These are phyloP conservation scores for Boletus rubropictus DNA, from an alignment of 768 basidiomycete genomes.

Conservation along the genomic window DNA sequence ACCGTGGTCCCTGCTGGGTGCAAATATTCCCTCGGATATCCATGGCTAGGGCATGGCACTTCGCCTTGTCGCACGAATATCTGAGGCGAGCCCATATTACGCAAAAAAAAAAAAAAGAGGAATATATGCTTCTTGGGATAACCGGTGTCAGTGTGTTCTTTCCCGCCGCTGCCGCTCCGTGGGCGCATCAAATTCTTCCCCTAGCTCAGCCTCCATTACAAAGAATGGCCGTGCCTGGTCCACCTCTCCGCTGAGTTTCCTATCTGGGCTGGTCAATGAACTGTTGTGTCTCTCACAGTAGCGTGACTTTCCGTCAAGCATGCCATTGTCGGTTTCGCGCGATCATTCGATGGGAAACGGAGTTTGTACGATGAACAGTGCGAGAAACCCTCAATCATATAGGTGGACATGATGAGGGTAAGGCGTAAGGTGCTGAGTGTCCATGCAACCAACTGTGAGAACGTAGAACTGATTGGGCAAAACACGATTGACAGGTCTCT, in stretches of 20 bases:
- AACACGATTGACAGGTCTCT: not conserved
- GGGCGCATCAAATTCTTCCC: constrained; percentile 19
- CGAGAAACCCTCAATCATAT: constrained; percentile 1
- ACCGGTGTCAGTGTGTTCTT: not conserved
- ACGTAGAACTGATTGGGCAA: constrained; percentile 3
- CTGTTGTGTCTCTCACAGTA: not conserved
- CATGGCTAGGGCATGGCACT: constrained; percentile 1
- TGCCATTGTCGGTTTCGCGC: too few species aligned
- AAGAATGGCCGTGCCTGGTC: constrained; percentile 16
- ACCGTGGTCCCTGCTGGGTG: constrained; percentile 7
- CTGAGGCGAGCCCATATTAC: not conserved
- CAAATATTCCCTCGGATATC: constrained; percentile 16
- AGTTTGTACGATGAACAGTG: constrained; percentile 3
- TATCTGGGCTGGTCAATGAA: not conserved
- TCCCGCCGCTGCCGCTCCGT: not conserved
- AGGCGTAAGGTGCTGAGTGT: not conserved
- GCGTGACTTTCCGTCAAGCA: not conserved
- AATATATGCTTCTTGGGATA: constrained; percentile 4
- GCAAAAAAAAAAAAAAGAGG: not conserved
- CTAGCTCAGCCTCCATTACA: constrained; percentile 13
- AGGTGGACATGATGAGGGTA: constrained; percentile 10
- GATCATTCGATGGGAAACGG: too few species aligned
- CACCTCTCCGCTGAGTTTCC: not conserved
- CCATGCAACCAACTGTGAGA: constrained; percentile 11
- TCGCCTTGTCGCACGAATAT: not conserved